A percentile compares a stretch with the other conserved stretches of the same genome.
phyloP scores from a whole-genome alignment of 495 filamentous ascomycete species.

The Lophium mytilinum region DNA sequence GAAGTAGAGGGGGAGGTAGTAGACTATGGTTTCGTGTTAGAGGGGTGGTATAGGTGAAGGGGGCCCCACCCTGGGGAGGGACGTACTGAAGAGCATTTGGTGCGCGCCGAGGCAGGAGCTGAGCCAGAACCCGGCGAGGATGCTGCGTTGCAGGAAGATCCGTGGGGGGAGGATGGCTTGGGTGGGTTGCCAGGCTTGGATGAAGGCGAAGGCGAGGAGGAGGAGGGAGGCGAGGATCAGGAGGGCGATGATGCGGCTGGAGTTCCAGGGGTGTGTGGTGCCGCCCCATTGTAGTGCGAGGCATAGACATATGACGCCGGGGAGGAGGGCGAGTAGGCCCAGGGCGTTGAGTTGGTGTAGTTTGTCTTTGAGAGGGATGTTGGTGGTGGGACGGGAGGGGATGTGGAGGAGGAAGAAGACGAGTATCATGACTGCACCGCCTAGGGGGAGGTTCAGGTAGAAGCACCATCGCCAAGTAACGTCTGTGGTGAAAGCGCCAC shows the following conservation, averaged over 20 bases:
- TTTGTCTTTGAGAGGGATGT: constrained; percentile 33
- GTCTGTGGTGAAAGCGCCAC: constrained; percentile 30
- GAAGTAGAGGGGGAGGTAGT: constrained; percentile 13
- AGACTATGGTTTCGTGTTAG: neutral
- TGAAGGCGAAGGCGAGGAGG: constrained; percentile 47
- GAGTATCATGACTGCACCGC: constrained; percentile 52
- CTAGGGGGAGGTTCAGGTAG: constrained; percentile 58
- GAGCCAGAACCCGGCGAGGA: constrained; percentile 49
- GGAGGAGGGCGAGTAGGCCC: constrained; percentile 61
- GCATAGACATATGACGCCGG: constrained; percentile 59
- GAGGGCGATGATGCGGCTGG: constrained; percentile 58
- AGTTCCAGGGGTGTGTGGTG: constrained; percentile 54
- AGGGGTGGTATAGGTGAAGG: neutral
- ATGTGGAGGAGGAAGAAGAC: constrained; percentile 39
- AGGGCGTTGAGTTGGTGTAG: constrained; percentile 53
- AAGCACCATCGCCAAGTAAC: constrained; percentile 76
- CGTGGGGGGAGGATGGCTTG: constrained; percentile 68
- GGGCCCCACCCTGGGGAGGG: too few relatives aligned
- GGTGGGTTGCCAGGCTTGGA: constrained; percentile 61
- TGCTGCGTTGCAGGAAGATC: constrained; percentile 61
- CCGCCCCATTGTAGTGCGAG: constrained; percentile 87
- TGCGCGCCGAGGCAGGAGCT: constrained; percentile 44
- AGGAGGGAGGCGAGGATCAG: constrained; percentile 63
- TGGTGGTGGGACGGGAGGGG: neutral
- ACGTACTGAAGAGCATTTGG: neutral